Percentiles rank a stretch among this genome's conserved stretches.
Conservation (phyloP, 306 rosid genomes). For the Lupinus albus region DNA sequence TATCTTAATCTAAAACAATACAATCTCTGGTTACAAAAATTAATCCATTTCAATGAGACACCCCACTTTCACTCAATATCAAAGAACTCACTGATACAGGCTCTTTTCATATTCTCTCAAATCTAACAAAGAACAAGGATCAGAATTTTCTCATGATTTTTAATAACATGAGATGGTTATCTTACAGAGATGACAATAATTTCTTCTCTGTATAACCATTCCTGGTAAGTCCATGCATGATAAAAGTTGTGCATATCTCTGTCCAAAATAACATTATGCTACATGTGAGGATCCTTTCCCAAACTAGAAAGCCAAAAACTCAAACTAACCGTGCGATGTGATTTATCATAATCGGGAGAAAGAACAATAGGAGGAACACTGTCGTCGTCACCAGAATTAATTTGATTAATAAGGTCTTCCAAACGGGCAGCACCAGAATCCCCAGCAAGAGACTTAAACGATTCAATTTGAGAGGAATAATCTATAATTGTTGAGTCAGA, state of each 20-base stretch:
- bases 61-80: slow-evolving; percentile 12
- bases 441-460: slow-evolving; percentile 75
- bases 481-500: slow-evolving; percentile 41
- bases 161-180: too few relatives aligned
- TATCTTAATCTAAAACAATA: slow-evolving; percentile 21
- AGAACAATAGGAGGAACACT: slow-evolving; percentile 61
- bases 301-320: slow-evolving; percentile 14
- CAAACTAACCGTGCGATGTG: slow-evolving; percentile 79
- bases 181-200: too few relatives aligned
- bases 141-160: too few relatives aligned
- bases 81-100: not conserved
- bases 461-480: slow-evolving; percentile 71
- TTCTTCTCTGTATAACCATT: too few relatives aligned
- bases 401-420: slow-evolving; percentile 63
- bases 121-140: not conserved
- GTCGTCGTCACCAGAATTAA: slow-evolving; percentile 59
- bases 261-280: too few relatives aligned
- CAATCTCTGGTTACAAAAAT: not conserved
- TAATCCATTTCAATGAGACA: slow-evolving; percentile 6
- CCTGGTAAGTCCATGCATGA: too few relatives aligned
- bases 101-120: slow-evolving; percentile 8
- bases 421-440: slow-evolving; percentile 58
- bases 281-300: not conserved
- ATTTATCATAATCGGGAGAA: slow-evolving; percentile 75
- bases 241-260: too few relatives aligned